These are phyloP conservation scores for Lophium mytilinum DNA, from an alignment of 495 filamentous ascomycete genomes.

Conservation along the genomic window DNA sequence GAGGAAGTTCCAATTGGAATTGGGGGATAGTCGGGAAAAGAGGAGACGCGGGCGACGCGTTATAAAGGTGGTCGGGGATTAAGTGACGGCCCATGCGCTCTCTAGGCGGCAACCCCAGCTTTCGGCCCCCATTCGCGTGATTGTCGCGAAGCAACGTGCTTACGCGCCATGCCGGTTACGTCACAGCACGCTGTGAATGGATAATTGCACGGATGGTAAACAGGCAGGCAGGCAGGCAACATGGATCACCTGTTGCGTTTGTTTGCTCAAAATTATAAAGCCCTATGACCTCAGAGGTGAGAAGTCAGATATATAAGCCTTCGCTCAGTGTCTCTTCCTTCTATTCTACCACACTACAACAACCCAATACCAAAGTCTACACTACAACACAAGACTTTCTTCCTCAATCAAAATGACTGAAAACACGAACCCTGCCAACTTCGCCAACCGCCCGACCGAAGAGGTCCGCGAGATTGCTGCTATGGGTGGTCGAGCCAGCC, in stretches of 20 bases:
- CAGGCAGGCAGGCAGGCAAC: no score
- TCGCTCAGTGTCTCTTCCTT: no score
- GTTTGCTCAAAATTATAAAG: no score
- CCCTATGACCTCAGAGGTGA: conserved; percentile 5
- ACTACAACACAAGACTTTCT: not conserved
- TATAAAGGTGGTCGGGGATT: not conserved
- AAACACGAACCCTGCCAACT: conserved; percentile 32
- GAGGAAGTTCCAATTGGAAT: not conserved
- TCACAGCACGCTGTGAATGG: no score
- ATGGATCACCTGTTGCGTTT: no score
- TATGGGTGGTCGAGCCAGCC: conserved; percentile 20
- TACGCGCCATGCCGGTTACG: no score
- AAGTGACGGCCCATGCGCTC: not conserved
- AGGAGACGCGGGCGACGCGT: not conserved
- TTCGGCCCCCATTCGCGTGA: no score
- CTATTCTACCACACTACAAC: not conserved
- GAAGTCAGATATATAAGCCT: no score
- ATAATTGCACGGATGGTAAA: no score
- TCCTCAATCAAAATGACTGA: conserved; percentile 1
- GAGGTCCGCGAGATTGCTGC: conserved; percentile 31
- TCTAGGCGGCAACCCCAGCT: not conserved
- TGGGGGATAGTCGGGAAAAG: conserved; percentile 9
- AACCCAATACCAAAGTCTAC: not conserved
- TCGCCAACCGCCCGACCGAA: conserved; percentile 33
- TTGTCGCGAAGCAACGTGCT: no score